Evolutionary conservation across 495 filamentous ascomycete genomes (phyloP), one percentile per base, ranked within the genome.

Genomic region (Echria macrotheca): DNA sequence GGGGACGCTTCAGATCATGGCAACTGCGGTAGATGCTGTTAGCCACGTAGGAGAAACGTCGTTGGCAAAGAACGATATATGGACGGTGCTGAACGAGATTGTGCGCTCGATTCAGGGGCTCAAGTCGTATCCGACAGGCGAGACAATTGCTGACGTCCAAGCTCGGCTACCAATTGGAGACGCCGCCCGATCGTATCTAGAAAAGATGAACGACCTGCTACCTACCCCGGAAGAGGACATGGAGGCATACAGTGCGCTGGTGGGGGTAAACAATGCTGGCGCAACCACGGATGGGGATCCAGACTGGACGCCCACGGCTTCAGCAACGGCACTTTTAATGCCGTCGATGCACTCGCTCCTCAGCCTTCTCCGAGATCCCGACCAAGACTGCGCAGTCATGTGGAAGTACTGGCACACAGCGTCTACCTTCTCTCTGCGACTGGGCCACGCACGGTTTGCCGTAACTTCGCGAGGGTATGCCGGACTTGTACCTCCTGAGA

Each of bases 371-470:
- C 14, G 17, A 17, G 12, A 39, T 8, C 36, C 36, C 12, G 3
- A n/a, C 12, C 36, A n/a, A 8, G 36, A n/a, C 17, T 18, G 36
- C 36, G 12, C 12, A 17, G 17, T 9, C 17, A 9, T 39, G 36
- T 39, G 36, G 36, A 39, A 15, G 12, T 39, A 39, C 36, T 39
- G 36, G 36, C 36, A 39, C 12, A 39, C 36, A 17, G 36, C 36
- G 12, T 14, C 36, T n/a, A 9, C 36, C 12, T 39, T 39, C 17
- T 39, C 36, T 8, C 17, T n/a, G 17, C 36, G 36, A 9, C 36
- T 39, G 12, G 36, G 36, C 8, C 12, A 39, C 17, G 36, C n/a
- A 17, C 36, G 36, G 36, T 39, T 39, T 31, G 28, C 28, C 28
- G 12, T 12, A 6, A 31, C 28, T 6, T 31, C 28, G 6, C 28